Percentiles rank a stretch among this genome's conserved stretches.
phyloP scores from a whole-genome alignment of 1,139 yeast genomes.

The Kluyveromyces marxianus region DNA sequence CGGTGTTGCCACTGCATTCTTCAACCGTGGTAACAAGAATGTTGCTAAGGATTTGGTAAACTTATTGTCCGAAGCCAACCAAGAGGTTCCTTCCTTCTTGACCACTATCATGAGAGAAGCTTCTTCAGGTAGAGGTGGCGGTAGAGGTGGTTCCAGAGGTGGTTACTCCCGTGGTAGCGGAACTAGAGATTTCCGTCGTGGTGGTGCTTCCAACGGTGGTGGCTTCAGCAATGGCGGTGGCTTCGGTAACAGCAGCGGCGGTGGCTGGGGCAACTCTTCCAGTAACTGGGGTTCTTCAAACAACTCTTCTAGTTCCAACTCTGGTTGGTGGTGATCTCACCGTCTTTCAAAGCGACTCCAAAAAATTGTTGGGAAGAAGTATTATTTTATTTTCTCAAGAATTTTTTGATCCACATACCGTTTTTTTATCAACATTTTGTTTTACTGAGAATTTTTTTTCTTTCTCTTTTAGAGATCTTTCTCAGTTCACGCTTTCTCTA shows the following conservation, averaged over 20 bases:
- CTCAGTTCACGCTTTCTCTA: slow-evolving; percentile 10
- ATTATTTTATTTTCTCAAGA: too few species aligned
- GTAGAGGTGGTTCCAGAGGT: slow-evolving; percentile 49
- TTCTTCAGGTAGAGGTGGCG: slow-evolving; percentile 52
- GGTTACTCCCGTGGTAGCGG: slow-evolving; percentile 28
- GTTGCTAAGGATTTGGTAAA: slow-evolving; percentile 84
- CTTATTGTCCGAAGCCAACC: slow-evolving; percentile 90
- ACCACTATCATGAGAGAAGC: slow-evolving; percentile 74
- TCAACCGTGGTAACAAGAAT: slow-evolving; percentile 91
- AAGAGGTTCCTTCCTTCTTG: slow-evolving; percentile 90
- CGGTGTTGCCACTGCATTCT: slow-evolving; percentile 97
- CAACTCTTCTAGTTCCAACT: slow-evolving; percentile 8
- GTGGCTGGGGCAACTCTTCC: slow-evolving; percentile 23
- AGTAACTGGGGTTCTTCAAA: slow-evolving; percentile 22
- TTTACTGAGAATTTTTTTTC: neutral
- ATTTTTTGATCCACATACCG: neutral
- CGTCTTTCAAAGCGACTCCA: slow-evolving; percentile 1
- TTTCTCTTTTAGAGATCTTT: neutral
- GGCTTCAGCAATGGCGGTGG: slow-evolving; percentile 31
- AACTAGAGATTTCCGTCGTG: slow-evolving; percentile 55
- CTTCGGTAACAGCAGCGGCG: slow-evolving; percentile 23
- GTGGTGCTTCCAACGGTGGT: slow-evolving; percentile 28
- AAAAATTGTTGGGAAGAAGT: too few species aligned
- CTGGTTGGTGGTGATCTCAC: slow-evolving; percentile 14
- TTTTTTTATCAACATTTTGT: slow-evolving; percentile 4